Conservation (phyloP, 129 eudicot species). For the Calendula officinalis region DNA sequence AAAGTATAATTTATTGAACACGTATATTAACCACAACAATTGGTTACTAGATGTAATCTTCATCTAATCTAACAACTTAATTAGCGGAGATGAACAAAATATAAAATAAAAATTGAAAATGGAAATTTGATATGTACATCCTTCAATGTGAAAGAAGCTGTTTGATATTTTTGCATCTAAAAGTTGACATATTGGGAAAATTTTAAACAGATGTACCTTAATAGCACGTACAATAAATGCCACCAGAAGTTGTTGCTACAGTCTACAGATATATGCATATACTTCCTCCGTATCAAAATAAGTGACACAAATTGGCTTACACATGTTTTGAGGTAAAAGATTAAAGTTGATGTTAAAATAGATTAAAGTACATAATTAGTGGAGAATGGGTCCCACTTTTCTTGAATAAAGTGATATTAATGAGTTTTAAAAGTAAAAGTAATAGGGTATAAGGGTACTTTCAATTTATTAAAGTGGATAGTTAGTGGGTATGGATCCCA, state of each 20-base stretch:
- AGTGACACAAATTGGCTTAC: no score
- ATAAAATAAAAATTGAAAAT: background rate
- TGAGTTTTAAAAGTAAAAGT: no score
- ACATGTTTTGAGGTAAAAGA: no score
- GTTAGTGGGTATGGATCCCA: no score
- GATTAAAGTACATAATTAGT: no score
- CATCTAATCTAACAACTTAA: background rate
- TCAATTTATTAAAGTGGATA: no score
- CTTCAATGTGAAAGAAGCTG: background rate
- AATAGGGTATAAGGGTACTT: no score
- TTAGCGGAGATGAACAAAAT: background rate
- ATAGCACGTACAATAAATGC: slow-evolving; percentile 29
- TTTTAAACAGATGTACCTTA: slow-evolving; percentile 10
- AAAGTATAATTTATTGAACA: background rate
- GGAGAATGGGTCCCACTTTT: no score
- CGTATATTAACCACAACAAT: no score
- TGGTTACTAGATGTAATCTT: background rate
- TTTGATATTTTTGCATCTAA: background rate
- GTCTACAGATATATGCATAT: slow-evolving; percentile 3
- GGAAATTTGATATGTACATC: background rate
- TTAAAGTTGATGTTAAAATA: no score
- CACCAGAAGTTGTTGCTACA: slow-evolving; percentile 34
- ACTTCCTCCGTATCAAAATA: no score
- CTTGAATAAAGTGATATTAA: no score
- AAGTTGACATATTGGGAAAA: background rate